phyloP scores from a whole-genome alignment of 1,139 yeast species.

The Candida gigantensis region DNA sequence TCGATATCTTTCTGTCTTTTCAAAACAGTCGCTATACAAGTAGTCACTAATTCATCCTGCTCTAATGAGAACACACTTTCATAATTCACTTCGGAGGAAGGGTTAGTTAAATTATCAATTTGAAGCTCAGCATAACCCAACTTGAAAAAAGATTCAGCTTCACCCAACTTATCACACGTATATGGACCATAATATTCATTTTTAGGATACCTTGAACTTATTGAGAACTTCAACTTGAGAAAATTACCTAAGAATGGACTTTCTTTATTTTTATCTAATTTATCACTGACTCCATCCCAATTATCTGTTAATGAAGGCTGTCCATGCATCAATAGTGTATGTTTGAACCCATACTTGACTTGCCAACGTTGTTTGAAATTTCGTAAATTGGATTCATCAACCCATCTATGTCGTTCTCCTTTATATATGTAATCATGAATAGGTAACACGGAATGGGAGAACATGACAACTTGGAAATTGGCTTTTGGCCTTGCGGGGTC shows the following conservation, averaged over 20 bases:
- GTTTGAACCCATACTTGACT: constrained; percentile 15
- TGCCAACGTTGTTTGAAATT: constrained; percentile 9
- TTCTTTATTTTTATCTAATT: constrained; percentile 9
- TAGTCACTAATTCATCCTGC: constrained; percentile 16
- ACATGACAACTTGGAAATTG: constrained; percentile 13
- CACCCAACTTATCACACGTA: constrained; percentile 12
- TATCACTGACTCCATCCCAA: constrained; percentile 16
- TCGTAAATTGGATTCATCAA: constrained; percentile 11
- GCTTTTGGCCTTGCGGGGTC: constrained; percentile 9
- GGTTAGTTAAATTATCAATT: constrained; percentile 11
- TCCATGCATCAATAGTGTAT: constrained; percentile 6
- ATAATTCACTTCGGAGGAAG: constrained; percentile 8
- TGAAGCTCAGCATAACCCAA: constrained; percentile 15
- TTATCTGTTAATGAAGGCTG: constrained; percentile 14
- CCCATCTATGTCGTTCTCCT: constrained; percentile 14
- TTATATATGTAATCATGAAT: constrained; percentile 15
- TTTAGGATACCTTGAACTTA: constrained; percentile 10
- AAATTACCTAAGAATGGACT: constrained; percentile 12
- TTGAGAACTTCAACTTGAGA: constrained; percentile 9
- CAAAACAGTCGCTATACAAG: constrained; percentile 17
- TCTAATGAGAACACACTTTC: constrained; percentile 15
- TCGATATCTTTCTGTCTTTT: constrained; percentile 18
- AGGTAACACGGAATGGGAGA: constrained; percentile 14
- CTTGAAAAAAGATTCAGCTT: constrained; percentile 10
- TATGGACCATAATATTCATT: constrained; percentile 13